Conservation (phyloP, 148 eudicot species). For the Rheum nobile region DNA sequence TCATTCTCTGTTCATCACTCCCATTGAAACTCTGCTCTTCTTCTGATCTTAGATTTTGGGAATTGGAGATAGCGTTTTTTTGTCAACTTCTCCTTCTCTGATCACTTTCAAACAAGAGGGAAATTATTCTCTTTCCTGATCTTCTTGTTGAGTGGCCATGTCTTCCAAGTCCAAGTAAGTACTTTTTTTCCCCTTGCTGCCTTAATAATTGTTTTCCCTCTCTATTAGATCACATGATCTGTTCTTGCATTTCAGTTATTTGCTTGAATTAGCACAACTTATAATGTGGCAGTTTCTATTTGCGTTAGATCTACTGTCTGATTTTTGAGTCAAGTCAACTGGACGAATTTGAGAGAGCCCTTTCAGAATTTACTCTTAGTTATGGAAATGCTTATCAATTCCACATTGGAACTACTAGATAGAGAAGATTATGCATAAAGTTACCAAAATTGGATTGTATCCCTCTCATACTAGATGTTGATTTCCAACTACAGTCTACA, state of each 20-base stretch:
- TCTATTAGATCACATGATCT: not conserved
- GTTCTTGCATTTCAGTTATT: not conserved
- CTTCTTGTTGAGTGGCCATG: slow-evolving; percentile 25
- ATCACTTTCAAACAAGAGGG: not conserved
- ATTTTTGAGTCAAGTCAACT: not conserved
- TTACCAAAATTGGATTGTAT: not conserved
- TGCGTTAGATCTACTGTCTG: not conserved
- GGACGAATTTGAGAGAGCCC: no score
- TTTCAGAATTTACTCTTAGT: no score
- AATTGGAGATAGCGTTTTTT: not conserved
- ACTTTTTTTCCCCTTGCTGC: not conserved
- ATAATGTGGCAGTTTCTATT: not conserved
- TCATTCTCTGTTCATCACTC: not conserved
- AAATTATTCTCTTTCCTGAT: not conserved
- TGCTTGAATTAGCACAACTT: not conserved
- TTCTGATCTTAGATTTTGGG: not conserved
- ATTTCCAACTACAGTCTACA: not conserved
- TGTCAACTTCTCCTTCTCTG: not conserved
- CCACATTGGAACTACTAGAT: not conserved
- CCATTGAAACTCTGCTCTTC: not conserved
- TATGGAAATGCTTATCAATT: no score
- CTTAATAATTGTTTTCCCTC: not conserved
- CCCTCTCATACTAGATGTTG: not conserved
- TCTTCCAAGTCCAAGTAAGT: slow-evolving; percentile 83
- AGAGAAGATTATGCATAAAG: not conserved